Conservation (phyloP, 2,329 filamentous ascomycete genomes). For the Penicillium sp. region DNA sequence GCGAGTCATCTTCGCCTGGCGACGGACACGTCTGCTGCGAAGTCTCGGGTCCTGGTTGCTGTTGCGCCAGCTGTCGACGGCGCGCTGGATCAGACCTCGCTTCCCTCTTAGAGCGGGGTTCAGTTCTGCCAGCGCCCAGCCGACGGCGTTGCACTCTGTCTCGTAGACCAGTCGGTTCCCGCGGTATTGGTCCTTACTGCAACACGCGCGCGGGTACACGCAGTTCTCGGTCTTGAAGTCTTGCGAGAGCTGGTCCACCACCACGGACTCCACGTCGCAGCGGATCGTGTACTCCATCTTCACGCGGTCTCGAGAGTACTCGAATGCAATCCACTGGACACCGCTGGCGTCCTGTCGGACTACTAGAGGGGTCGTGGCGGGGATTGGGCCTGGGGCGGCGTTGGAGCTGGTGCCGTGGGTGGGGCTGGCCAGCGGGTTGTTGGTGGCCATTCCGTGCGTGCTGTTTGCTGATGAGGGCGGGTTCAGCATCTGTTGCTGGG, state of each 20-base stretch:
- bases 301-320: constrained; percentile 93
- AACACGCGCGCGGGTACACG: constrained; percentile 94
- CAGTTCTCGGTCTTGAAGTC: constrained; percentile 99
- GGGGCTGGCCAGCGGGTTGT: constrained; percentile 38
- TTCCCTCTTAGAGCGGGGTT: constrained; percentile 91
- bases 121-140: constrained; percentile 94
- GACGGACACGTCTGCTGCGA: constrained; percentile 84
- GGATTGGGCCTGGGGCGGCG: constrained; percentile 92
- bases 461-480: constrained; percentile 53
- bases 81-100: constrained; percentile 91
- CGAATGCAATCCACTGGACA: constrained; percentile 98
- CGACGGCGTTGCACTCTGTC: constrained; percentile 98
- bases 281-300: constrained; percentile 99
- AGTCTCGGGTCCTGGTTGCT: constrained; percentile 95
- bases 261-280: constrained; percentile 95
- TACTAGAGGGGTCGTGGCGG: constrained; percentile 90
- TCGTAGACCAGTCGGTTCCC: constrained; percentile 96
- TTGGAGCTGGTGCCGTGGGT: constrained; percentile 77
- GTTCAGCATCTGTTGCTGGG: constrained; percentile 40
- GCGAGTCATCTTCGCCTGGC: constrained; percentile 94
- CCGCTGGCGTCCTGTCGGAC: constrained; percentile 94
- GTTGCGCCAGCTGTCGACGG: constrained; percentile 98
- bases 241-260: constrained; percentile 76
- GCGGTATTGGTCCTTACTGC: constrained; percentile 91
- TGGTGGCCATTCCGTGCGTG: constrained; percentile 53